phyloP scores from a whole-genome alignment of 2,329 filamentous ascomycete species.

The Penicillium aurantiogriseum region DNA sequence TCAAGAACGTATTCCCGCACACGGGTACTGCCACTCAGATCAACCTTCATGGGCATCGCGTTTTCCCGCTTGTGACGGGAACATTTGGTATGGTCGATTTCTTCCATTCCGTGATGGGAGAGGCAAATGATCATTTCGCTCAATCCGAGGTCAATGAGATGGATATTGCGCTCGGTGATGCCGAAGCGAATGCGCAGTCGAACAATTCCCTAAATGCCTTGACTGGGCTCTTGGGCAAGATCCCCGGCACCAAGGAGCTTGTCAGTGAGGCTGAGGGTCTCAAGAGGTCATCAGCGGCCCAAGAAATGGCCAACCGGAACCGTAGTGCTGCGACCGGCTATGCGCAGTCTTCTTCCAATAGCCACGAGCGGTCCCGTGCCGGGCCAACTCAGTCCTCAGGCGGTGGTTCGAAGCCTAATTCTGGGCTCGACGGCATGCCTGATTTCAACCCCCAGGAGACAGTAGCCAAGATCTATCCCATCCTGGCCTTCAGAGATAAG shows the following conservation, averaged over 20 bases:
- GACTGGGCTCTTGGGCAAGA: slow-evolving; percentile 69
- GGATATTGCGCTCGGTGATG: slow-evolving; percentile 69
- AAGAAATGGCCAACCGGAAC: slow-evolving; percentile 59
- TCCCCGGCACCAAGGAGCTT: slow-evolving; percentile 70
- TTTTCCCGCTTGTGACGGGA: slow-evolving; percentile 71
- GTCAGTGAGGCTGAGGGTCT: slow-evolving; percentile 65
- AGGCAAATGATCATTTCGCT: slow-evolving; percentile 79
- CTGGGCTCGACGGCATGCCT: slow-evolving; percentile 70
- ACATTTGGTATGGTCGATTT: slow-evolving; percentile 81
- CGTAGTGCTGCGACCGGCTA: slow-evolving; percentile 35
- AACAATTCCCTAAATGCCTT: slow-evolving; percentile 56
- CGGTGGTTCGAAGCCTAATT: slow-evolving; percentile 36
- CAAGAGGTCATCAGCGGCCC: slow-evolving; percentile 60
- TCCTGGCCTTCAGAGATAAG: slow-evolving; percentile 88
- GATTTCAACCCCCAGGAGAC: slow-evolving; percentile 77
- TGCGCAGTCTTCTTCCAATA: slow-evolving; percentile 17
- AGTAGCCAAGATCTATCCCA: slow-evolving; percentile 83
- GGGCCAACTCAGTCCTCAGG: slow-evolving; percentile 46
- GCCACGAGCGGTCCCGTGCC: slow-evolving; percentile 29
- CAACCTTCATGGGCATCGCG: slow-evolving; percentile 61
- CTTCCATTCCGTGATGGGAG: slow-evolving; percentile 71
- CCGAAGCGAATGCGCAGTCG: slow-evolving; percentile 53
- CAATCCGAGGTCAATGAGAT: slow-evolving; percentile 83
- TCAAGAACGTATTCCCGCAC: slow-evolving; percentile 68
- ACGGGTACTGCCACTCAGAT: slow-evolving; percentile 67